Conservation (phyloP, 352 stramenopile genomes). For the Paralagenidium karlingii region DNA sequence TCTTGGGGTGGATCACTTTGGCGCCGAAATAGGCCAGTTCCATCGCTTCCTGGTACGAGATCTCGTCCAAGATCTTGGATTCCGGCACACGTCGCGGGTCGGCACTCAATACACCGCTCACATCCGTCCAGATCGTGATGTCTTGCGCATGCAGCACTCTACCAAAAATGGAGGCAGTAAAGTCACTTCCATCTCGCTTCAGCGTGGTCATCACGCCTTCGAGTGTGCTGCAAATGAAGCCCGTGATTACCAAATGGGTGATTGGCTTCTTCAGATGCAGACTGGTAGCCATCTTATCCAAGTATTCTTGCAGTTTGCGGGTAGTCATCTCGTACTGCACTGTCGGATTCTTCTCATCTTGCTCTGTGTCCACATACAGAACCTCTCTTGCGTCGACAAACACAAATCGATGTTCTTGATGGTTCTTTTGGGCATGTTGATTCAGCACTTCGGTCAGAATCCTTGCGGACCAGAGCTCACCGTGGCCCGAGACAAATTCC, state of each 20-base stretch:
- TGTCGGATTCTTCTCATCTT: slow-evolving; percentile 61
- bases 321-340: slow-evolving; percentile 67
- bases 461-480: slow-evolving; percentile 92
- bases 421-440: slow-evolving; percentile 21
- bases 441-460: slow-evolving; percentile 80
- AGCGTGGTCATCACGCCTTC: slow-evolving; percentile 94
- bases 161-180: slow-evolving; percentile 95
- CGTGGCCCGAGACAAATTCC: slow-evolving; percentile 92
- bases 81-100: slow-evolving; percentile 91
- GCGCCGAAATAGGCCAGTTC: slow-evolving; percentile 97
- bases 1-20: slow-evolving; percentile 96
- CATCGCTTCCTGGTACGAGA: slow-evolving; percentile 97
- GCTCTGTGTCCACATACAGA: slow-evolving; percentile 63
- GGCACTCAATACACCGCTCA: slow-evolving; percentile 90
- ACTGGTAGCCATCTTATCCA: slow-evolving; percentile 18
- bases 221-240: slow-evolving; percentile 92
- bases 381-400: slow-evolving; percentile 91
- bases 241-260: slow-evolving; percentile 91
- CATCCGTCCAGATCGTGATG: slow-evolving; percentile 97
- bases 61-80: slow-evolving; percentile 79
- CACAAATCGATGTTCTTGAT: slow-evolving; percentile 52
- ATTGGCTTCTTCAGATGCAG: too few species aligned
- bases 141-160: slow-evolving; percentile 81
- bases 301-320: slow-evolving; percentile 44
- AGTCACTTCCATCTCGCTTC: slow-evolving; percentile 94